Percentiles rank a stretch among this genome's conserved stretches.
Conservation (phyloP, 306 rosid genomes). For the Prunus mongolica region DNA sequence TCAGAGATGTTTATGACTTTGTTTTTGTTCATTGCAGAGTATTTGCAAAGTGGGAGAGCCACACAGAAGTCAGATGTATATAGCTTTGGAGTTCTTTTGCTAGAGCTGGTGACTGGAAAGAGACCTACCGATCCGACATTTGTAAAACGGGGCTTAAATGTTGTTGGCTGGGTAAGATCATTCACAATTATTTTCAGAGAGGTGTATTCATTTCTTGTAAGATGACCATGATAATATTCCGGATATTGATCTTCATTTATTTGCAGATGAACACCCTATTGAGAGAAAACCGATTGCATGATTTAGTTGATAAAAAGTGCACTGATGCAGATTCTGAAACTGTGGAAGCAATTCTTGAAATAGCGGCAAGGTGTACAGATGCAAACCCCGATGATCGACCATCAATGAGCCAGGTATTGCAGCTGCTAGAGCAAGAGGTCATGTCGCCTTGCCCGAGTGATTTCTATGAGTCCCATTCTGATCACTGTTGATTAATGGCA, state of each 20-base stretch:
- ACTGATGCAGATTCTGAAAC: slow-evolving; percentile 57
- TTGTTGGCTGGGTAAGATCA: slow-evolving; percentile 96
- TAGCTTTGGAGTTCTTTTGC: slow-evolving; percentile 90
- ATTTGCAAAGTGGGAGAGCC: slow-evolving; percentile 94
- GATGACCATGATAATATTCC: not conserved
- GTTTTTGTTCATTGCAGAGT: slow-evolving; percentile 41
- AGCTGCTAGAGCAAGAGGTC: slow-evolving; percentile 80
- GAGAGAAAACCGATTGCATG: slow-evolving; percentile 68
- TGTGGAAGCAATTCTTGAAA: slow-evolving; percentile 72
- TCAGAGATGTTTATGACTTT: not conserved
- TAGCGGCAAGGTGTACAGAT: slow-evolving; percentile 83
- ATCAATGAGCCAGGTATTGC: slow-evolving; percentile 74
- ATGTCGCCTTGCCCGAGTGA: slow-evolving; percentile 86
- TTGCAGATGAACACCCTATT: slow-evolving; percentile 70
- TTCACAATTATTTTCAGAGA: not conserved
- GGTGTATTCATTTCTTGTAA: not conserved
- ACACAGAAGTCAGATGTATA: slow-evolving; percentile 94
- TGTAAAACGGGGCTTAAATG: slow-evolving; percentile 75
- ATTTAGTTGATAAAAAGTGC: slow-evolving; percentile 72
- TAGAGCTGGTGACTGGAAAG: slow-evolving; percentile 96
- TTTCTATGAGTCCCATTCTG: slow-evolving; percentile 81
- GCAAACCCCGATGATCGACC: slow-evolving; percentile 87
- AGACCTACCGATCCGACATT: slow-evolving; percentile 94
- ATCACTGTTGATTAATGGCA: slow-evolving; percentile 33
- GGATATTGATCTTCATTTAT: not conserved